Conservation (phyloP, 106 monocot genomes). For the Dendrobium chrysotoxum region DNA sequence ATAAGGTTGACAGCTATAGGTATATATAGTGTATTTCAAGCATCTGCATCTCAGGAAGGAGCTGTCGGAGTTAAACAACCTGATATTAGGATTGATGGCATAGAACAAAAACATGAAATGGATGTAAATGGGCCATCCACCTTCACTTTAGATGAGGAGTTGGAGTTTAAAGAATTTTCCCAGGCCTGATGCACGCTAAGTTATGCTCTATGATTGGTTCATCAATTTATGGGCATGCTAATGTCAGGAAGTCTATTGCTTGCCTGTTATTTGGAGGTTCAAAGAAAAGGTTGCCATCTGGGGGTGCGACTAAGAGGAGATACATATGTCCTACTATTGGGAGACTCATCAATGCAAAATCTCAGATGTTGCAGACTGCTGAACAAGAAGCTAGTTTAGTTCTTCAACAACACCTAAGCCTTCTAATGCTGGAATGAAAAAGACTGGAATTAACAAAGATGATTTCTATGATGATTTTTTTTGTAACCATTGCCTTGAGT, state of each 20-base stretch:
- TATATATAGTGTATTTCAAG: constrained; percentile 92
- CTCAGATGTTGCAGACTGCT: constrained; percentile 46
- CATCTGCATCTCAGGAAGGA: constrained; percentile 81
- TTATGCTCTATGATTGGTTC: constrained; percentile 86
- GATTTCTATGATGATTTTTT: too few species aligned
- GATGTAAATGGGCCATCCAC: constrained; percentile 61
- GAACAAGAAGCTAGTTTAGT: too few species aligned
- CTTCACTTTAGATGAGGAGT: constrained; percentile 85
- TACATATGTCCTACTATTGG: constrained; percentile 84
- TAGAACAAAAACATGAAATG: constrained; percentile 82
- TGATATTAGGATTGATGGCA: constrained; percentile 88
- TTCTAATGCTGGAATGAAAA: too few species aligned
- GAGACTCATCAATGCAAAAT: constrained; percentile 98
- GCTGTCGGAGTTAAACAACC: constrained; percentile 95
- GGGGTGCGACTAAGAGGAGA: constrained; percentile 89
- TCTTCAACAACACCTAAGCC: too few species aligned
- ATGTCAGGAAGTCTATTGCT: constrained; percentile 93
- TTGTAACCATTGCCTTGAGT: too few species aligned
- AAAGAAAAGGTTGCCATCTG: constrained; percentile 84
- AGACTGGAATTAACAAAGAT: too few species aligned
- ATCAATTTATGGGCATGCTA: constrained; percentile 92
- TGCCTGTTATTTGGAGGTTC: constrained; percentile 91
- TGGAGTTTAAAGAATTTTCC: constrained; percentile 88
- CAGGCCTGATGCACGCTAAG: constrained; percentile 81
- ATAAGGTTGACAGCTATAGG: constrained; percentile 84